These are phyloP conservation scores for Nicotiana knightiana DNA, from an alignment of 257 asterid genomes.

Conservation along the genomic window DNA sequence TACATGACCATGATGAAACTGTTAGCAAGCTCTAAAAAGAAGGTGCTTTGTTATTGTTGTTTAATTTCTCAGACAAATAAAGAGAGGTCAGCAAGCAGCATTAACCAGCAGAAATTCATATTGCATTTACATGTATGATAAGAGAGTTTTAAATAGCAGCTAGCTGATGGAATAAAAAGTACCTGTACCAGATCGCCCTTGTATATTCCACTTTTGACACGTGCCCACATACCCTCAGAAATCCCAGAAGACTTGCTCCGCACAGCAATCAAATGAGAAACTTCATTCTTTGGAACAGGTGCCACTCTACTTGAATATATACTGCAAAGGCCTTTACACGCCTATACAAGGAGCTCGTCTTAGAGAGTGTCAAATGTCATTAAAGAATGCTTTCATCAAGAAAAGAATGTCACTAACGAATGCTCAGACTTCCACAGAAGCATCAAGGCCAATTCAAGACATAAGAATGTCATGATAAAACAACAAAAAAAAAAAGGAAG, in stretches of 20 bases:
- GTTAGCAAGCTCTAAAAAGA: constrained; percentile 13
- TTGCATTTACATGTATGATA: neutral
- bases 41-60: neutral
- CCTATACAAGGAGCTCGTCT: constrained; percentile 33
- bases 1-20: constrained; percentile 21
- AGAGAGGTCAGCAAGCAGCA: neutral
- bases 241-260: constrained; percentile 63
- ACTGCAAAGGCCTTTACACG: constrained; percentile 69
- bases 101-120: neutral
- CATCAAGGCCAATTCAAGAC: constrained; percentile 5
- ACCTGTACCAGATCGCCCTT: constrained; percentile 97
- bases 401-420: neutral
- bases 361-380: neutral
- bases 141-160: neutral
- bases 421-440: neutral
- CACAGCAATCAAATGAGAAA: constrained; percentile 49
- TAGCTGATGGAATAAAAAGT: constrained; percentile 13
- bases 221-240: constrained; percentile 84
- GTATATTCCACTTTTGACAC: constrained; percentile 91
- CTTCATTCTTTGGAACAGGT: constrained; percentile 54
- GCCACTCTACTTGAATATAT: constrained; percentile 61
- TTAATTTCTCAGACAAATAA: neutral
- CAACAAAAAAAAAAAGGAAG: constrained; percentile 10
- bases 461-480: neutral
- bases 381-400: constrained; percentile 10